phyloP scores from a whole-genome alignment of 306 rosid species.

The Cicer yamashitae region DNA sequence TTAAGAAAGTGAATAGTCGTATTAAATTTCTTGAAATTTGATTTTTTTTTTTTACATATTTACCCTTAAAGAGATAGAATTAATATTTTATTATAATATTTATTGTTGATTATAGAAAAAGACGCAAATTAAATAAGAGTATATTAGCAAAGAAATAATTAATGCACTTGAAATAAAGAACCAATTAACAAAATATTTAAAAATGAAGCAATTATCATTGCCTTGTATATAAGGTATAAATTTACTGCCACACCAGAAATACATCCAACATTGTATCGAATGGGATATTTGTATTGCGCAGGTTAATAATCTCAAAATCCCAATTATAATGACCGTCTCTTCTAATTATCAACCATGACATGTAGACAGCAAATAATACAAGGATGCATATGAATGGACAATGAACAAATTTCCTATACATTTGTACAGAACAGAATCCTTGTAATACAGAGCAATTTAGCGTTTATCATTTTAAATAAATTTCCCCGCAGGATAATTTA shows the following conservation, averaged over 20 bases:
- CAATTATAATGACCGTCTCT: not conserved
- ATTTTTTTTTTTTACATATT: no score
- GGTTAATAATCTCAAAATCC: not conserved
- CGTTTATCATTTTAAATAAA: conserved; percentile 48
- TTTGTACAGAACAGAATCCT: conserved; percentile 45
- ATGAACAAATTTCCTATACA: conserved; percentile 47
- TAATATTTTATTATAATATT: no score
- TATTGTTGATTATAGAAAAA: no score
- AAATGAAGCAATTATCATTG: not conserved
- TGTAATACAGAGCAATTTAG: conserved; percentile 8
- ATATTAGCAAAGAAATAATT: no score
- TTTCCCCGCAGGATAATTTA: conserved; percentile 29
- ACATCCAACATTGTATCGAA: not conserved
- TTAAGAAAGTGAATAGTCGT: no score
- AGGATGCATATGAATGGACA: conserved; percentile 38
- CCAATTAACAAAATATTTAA: not conserved
- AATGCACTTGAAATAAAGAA: not conserved
- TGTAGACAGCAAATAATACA: conserved; percentile 30
- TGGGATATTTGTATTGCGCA: not conserved
- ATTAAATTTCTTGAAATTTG: no score
- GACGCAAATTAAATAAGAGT: no score
- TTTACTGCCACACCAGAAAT: not conserved
- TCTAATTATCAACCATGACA: conserved; percentile 5
- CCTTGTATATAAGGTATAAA: not conserved
- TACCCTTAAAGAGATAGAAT: no score